A percentile compares a stretch with the other conserved stretches of the same genome.
Conservation (phyloP, 2,329 filamentous ascomycete genomes). For the Eutypella sp. region DNA sequence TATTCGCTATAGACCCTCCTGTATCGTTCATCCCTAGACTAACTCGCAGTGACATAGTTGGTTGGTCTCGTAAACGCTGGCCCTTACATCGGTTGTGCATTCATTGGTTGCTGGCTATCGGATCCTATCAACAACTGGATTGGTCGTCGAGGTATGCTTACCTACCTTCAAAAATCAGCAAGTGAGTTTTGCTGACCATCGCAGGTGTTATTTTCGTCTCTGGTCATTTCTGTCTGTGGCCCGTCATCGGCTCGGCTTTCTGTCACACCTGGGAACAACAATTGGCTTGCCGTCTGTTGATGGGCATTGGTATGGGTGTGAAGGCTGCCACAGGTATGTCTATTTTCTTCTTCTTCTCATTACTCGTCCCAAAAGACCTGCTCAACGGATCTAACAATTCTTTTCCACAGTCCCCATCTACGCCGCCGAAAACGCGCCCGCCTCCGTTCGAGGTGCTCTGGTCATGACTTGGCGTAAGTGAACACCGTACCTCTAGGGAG, state of each 20-base stretch:
- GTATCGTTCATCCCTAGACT: slow-evolving; percentile 4
- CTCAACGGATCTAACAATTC: slow-evolving; percentile 2
- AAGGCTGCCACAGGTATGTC: slow-evolving; percentile 59
- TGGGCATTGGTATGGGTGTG: slow-evolving; percentile 73
- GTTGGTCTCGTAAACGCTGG: slow-evolving; percentile 53
- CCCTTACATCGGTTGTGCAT: slow-evolving; percentile 41
- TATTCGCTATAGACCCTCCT: not conserved
- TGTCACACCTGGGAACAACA: slow-evolving; percentile 68
- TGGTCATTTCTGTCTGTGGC: slow-evolving; percentile 65
- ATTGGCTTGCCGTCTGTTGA: slow-evolving; percentile 63
- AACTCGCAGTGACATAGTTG: slow-evolving; percentile 29
- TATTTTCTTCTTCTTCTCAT: slow-evolving; percentile 2
- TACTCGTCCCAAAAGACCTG: no score
- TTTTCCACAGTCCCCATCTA: slow-evolving; percentile 59
- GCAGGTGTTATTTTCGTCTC: slow-evolving; percentile 69
- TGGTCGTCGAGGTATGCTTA: slow-evolving; percentile 43
- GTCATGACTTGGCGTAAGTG: slow-evolving; percentile 70
- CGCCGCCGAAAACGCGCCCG: slow-evolving; percentile 68
- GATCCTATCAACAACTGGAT: slow-evolving; percentile 58
- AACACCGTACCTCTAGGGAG: not conserved
- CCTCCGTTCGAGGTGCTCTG: slow-evolving; percentile 65
- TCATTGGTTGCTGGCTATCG: slow-evolving; percentile 52
- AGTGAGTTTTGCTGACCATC: slow-evolving; percentile 38
- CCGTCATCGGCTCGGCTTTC: slow-evolving; percentile 67
- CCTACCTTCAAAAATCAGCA: not conserved